phyloP scores from a whole-genome alignment of 176 grass and related monocot genomes.

The Panicum miliaceum region DNA sequence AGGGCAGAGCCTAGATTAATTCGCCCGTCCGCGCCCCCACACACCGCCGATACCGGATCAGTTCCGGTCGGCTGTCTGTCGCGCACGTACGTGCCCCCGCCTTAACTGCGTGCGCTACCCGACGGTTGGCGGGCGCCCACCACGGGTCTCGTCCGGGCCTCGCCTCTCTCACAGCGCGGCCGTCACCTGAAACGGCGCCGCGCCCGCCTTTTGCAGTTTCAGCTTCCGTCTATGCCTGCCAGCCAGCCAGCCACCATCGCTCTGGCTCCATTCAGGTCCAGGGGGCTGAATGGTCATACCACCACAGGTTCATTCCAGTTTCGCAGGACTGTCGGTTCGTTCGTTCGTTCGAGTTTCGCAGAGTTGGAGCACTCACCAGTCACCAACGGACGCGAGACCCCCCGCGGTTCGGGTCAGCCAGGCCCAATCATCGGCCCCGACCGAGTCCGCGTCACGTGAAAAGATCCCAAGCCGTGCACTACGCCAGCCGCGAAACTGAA shows the following conservation, averaged over 20 bases:
- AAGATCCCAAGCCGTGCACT: background rate
- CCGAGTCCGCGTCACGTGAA: background rate
- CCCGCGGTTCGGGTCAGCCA: too few relatives aligned
- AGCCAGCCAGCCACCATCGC: background rate
- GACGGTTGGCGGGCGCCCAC: background rate
- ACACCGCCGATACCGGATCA: conserved; percentile 11
- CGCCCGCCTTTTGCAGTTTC: background rate
- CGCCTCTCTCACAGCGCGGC: background rate
- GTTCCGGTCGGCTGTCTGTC: conserved; percentile 6
- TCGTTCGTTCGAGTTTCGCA: too few relatives aligned
- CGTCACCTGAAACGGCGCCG: conserved; percentile 31
- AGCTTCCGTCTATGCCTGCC: background rate
- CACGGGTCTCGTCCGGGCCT: background rate
- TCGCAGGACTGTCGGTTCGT: too few relatives aligned
- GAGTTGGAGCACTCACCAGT: too few relatives aligned
- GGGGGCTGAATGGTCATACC: too few relatives aligned
- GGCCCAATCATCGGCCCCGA: background rate
- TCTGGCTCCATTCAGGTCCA: background rate
- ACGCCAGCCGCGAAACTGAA: conserved; percentile 30
- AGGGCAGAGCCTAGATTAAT: conserved; percentile 43
- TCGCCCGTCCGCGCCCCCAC: too few relatives aligned
- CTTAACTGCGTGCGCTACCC: conserved; percentile 9
- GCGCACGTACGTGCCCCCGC: background rate
- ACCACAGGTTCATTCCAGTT: too few relatives aligned
- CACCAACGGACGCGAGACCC: too few relatives aligned